Base-by-base conservation (phyloP, 164 flowering plant species). In the Malania oleifera region DNA sequence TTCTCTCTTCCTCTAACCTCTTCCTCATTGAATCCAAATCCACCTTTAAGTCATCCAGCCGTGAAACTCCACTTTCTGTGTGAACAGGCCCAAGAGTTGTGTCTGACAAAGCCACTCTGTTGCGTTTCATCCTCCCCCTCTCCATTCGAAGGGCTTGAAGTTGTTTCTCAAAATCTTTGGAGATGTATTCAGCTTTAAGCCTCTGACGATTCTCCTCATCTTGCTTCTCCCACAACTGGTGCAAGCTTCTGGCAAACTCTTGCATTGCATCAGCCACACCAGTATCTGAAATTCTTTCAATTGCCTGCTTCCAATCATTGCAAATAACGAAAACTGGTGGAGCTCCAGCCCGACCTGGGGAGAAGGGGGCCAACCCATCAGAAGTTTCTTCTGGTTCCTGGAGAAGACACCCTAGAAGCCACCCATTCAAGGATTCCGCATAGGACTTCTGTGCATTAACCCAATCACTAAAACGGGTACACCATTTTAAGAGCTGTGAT, bases 341-440 rank as follows among this genome's bases (percentile, higher is more conserved):
- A 55, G 96, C 96, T n/a, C 95, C 91, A 18, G 77, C 64, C 22
- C 95, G 74, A 47, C 93, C 51, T 1, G 99, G 99, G 50, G 99
- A 91, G 69, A 80, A 91, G 43, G 99, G 97, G 15, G 79, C 70
- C 29, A 73, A 23, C 34, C 99, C 99, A 72, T 95, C 97, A 8
- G 81, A 45, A 7, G 97, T 91, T 63, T 59, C 82, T 78, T 89
- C 99, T 1, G 80, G 86, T 70, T 82, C 85, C 31, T 79, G 65
- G 5, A 22, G 49, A 54, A 95, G 75, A 62, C 91, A 89, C 54
- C 74, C 76, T 40, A 67, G 44, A 22, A 95, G 88, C 99, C 99
- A 95, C 17, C 70, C 91, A 59, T 95, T 83, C 40, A 91, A 69
- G 56, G 84, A 77, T 57, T 80, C 75, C 5, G 83, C 74, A 61